These are phyloP conservation scores for Penicillium turbatum DNA, from an alignment of 495 filamentous ascomycete species.

Conservation along the genomic window DNA sequence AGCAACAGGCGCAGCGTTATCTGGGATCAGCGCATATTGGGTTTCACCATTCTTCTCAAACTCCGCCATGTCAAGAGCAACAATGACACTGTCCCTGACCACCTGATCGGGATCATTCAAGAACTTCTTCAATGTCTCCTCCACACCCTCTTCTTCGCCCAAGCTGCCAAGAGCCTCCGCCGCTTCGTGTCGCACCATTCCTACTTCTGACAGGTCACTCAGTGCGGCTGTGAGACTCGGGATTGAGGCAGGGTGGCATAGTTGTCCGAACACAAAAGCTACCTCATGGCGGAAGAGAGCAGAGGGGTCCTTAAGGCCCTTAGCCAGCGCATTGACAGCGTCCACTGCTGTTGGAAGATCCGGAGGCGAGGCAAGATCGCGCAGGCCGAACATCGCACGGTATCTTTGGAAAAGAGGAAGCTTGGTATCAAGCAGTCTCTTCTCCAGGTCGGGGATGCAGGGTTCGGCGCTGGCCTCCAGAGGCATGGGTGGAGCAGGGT, in stretches of 20 bases:
- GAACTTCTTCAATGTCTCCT: slow-evolving; percentile 77
- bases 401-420: slow-evolving; percentile 87
- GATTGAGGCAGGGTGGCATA: slow-evolving; percentile 93
- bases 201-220: slow-evolving; percentile 71
- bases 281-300: slow-evolving; percentile 98
- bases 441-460: slow-evolving; percentile 70
- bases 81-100: slow-evolving; percentile 89
- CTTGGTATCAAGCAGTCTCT: slow-evolving; percentile 69
- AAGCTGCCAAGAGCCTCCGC: slow-evolving; percentile 96
- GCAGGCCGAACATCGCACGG: slow-evolving; percentile 94
- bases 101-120: slow-evolving; percentile 87
- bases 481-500: slow-evolving; percentile 87
- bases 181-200: slow-evolving; percentile 98
- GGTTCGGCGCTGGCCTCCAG: slow-evolving; percentile 47
- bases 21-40: slow-evolving; percentile 87
- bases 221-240: slow-evolving; percentile 77
- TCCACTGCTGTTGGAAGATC: slow-evolving; percentile 81
- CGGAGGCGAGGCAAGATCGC: slow-evolving; percentile 88
- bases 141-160: slow-evolving; percentile 89
- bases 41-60: slow-evolving; percentile 84
- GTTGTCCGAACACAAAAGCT: slow-evolving; percentile 95
- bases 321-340: slow-evolving; percentile 79
- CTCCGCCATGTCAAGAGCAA: slow-evolving; percentile 97
- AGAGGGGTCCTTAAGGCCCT: slow-evolving; percentile 78
- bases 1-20: slow-evolving; percentile 37